These are phyloP conservation scores for Pholiota adiposa DNA, from an alignment of 1,284 basidiomycete genomes.

Conservation along the genomic window DNA sequence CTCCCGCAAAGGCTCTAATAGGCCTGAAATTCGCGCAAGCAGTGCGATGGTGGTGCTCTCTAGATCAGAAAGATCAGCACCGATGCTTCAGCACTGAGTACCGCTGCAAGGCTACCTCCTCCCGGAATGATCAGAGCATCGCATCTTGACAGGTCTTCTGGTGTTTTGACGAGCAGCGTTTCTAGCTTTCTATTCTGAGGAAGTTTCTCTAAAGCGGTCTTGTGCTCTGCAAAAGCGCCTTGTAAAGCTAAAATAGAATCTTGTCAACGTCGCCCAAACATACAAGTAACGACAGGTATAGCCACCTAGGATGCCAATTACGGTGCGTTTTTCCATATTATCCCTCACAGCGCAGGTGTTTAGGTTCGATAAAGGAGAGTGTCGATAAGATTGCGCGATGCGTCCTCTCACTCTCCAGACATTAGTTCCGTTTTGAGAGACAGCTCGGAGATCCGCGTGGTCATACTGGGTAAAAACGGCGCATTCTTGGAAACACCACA, in stretches of 20 bases:
- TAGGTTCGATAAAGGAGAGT: background rate
- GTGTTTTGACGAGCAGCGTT: constrained; percentile 75
- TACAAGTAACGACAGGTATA: background rate
- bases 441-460: constrained; percentile 1
- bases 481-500: background rate
- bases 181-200: constrained; percentile 47
- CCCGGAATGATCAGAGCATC: constrained; percentile 93
- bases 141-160: constrained; percentile 77
- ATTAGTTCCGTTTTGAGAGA: constrained; percentile 5
- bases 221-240: constrained; percentile 93
- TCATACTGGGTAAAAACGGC: background rate
- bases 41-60: constrained; percentile 96
- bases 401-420: background rate
- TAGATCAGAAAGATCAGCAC: constrained; percentile 26
- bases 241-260: constrained; percentile 70
- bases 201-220: constrained; percentile 67
- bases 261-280: constrained; percentile 1
- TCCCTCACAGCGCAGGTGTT: background rate
- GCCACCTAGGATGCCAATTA: constrained; percentile 47
- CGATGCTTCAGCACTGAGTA: background rate
- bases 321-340: constrained; percentile 16
- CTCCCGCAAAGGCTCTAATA: constrained; percentile 79
- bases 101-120: constrained; percentile 56
- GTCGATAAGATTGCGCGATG: constrained; percentile 10
- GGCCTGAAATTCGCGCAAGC: constrained; percentile 77